phyloP scores from a whole-genome alignment of 495 filamentous ascomycete genomes.

The Tuber umbilicatum region DNA sequence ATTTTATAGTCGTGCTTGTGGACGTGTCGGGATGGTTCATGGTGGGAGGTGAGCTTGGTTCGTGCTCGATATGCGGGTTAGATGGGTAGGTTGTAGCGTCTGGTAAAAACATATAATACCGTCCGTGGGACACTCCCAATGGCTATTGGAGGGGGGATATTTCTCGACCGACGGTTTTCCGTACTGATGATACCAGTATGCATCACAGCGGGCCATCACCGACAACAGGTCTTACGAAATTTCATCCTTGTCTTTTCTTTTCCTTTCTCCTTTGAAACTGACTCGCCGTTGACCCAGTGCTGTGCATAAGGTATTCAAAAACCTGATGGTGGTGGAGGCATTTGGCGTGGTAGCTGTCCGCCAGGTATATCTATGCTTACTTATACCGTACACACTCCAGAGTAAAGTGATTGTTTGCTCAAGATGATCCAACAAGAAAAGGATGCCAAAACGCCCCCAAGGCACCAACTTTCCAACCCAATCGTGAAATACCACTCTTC shows the following conservation, averaged over 20 bases:
- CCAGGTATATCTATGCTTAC: not conserved
- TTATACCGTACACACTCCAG: not conserved
- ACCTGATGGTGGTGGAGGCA: not conserved
- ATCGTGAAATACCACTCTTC: not conserved
- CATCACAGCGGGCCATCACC: not conserved
- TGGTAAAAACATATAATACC: too few relatives aligned
- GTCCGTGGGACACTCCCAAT: not conserved
- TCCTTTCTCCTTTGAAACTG: not conserved
- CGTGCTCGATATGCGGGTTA: not conserved
- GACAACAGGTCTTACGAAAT: not conserved
- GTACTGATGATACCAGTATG: not conserved
- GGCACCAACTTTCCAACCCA: not conserved
- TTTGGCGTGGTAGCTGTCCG: not conserved
- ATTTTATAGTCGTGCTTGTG: too few relatives aligned
- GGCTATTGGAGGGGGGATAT: not conserved
- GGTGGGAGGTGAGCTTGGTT: not conserved
- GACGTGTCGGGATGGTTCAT: too few relatives aligned
- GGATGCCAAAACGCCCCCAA: constrained; percentile 5
- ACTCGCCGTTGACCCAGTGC: not conserved
- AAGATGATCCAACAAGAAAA: constrained; percentile 4
- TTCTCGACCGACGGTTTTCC: not conserved
- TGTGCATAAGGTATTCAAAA: not conserved
- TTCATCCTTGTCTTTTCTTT: too few relatives aligned
- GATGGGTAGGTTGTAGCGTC: not conserved
- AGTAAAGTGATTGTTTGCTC: not conserved